Percentiles rank a stretch among this genome's conserved stretches.
These are phyloP conservation scores for Tagetes erecta DNA, from an alignment of 129 eudicot genomes.

Conservation along the genomic window DNA sequence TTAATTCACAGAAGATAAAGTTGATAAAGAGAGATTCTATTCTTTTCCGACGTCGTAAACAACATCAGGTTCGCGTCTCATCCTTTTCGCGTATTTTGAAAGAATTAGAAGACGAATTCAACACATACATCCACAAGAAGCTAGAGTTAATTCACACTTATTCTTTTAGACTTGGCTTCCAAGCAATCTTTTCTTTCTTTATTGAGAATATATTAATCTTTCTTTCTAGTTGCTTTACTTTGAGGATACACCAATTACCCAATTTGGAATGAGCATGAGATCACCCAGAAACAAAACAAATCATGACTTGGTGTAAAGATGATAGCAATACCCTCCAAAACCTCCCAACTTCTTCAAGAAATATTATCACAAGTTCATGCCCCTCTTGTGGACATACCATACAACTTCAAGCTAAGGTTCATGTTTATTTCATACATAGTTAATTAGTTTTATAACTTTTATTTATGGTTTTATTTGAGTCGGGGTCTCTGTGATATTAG, in stretches of 20 bases:
- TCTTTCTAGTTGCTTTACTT: constrained; percentile 31
- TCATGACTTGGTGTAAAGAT: constrained; percentile 61
- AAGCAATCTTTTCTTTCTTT: constrained; percentile 31
- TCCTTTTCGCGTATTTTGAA: constrained; percentile 13
- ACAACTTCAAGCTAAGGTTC: constrained; percentile 63
- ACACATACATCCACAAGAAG: constrained; percentile 27
- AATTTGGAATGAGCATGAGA: constrained; percentile 38
- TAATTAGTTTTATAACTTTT: not conserved
- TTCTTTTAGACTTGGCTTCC: constrained; percentile 14
- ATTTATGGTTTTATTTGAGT: not conserved
- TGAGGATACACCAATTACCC: constrained; percentile 44
- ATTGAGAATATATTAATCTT: constrained; percentile 23
- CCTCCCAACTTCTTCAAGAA: constrained; percentile 39
- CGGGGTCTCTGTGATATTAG: too few species aligned
- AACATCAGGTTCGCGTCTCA: constrained; percentile 25
- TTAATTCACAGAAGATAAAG: constrained; percentile 14
- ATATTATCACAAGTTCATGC: constrained; percentile 43
- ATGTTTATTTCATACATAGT: not conserved
- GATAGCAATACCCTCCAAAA: constrained; percentile 43
- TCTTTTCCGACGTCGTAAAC: constrained; percentile 40
- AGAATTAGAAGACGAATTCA: constrained; percentile 10
- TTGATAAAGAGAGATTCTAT: constrained; percentile 37
- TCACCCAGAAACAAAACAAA: constrained; percentile 33
- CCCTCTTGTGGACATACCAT: constrained; percentile 89
- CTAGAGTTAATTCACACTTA: constrained; percentile 33